These are phyloP conservation scores for Yarrowia sp. DNA, from an alignment of 805 yeast genomes.

Conservation along the genomic window DNA sequence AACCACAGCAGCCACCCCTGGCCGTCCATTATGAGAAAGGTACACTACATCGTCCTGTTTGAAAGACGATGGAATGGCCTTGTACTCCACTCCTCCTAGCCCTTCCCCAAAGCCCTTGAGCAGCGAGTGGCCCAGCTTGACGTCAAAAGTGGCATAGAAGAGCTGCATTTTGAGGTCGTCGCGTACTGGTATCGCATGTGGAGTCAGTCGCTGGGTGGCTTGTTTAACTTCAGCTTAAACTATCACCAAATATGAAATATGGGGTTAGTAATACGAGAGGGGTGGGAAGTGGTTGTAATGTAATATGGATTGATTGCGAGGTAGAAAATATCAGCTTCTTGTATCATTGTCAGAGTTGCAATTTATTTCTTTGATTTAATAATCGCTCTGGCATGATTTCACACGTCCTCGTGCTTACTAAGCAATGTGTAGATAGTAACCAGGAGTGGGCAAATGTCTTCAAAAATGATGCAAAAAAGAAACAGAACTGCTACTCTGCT, in stretches of 20 bases:
- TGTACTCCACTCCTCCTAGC: slow-evolving; percentile 25
- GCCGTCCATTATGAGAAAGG: slow-evolving; percentile 10
- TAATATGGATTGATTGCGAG: too few relatives aligned
- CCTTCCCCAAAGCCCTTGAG: slow-evolving; percentile 19
- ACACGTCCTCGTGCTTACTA: too few relatives aligned
- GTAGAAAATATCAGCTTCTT: too few relatives aligned
- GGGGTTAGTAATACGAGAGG: not conserved
- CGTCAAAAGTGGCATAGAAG: slow-evolving; percentile 37
- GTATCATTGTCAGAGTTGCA: too few relatives aligned
- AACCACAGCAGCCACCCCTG: slow-evolving; percentile 30
- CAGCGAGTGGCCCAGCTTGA: slow-evolving; percentile 33
- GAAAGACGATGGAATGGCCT: slow-evolving; percentile 35
- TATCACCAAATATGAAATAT: slow-evolving; percentile 1
- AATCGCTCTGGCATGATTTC: too few relatives aligned
- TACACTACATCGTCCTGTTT: slow-evolving; percentile 33
- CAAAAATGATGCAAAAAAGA: slow-evolving; percentile 1
- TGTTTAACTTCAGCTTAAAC: slow-evolving; percentile 12
- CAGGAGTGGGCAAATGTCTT: not conserved
- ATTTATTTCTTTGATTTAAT: too few relatives aligned
- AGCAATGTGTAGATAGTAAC: slow-evolving; percentile 6
- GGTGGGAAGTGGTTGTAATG: too few relatives aligned
- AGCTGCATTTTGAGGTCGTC: slow-evolving; percentile 21
- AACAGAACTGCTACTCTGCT: not conserved
- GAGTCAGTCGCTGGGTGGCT: not conserved
- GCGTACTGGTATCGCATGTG: not conserved